Percentiles rank a stretch among this genome's conserved stretches.
Evolutionary conservation across 208 protist genomes (phyloP).

Genomic region (Trypanosomatidae sp.): DNA sequence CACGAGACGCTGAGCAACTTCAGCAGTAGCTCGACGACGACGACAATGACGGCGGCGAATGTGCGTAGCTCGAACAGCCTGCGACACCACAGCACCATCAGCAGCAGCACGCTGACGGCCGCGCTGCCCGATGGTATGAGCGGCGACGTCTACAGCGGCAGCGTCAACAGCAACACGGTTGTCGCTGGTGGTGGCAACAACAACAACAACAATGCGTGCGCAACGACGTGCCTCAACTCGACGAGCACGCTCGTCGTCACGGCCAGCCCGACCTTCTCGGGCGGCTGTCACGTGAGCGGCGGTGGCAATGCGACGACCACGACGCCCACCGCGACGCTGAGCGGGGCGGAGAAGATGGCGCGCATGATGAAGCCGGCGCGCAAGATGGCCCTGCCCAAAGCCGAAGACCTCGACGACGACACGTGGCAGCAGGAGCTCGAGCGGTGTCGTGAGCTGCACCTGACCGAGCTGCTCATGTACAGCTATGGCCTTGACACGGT

Average conservation of each 20-base stretch:
- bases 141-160: neutral
- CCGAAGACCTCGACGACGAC: constrained; percentile 48
- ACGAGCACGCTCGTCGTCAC: too few relatives aligned
- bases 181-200: too few relatives aligned
- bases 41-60: too few relatives aligned
- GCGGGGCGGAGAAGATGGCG: constrained; percentile 2
- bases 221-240: too few relatives aligned
- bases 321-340: neutral
- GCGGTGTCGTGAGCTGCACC: constrained; percentile 23
- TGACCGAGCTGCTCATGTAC: constrained; percentile 50
- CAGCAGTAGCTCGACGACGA: too few relatives aligned
- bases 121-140: too few relatives aligned
- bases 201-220: constrained; percentile 3
- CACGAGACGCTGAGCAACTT: too few relatives aligned
- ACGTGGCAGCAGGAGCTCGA: constrained; percentile 62
- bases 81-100: constrained; percentile 16
- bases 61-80: constrained; percentile 13
- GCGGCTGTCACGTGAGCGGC: constrained; percentile 2
- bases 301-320: neutral
- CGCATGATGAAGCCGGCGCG: constrained; percentile 14
- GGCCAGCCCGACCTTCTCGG: too few relatives aligned
- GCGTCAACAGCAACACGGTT: neutral
- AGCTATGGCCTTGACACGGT: constrained; percentile 50
- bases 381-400: constrained; percentile 43
- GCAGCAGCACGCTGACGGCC: neutral